Base-by-base conservation (phyloP, 1,139 yeast species). In the Hanseniaspora uvarum region DNA sequence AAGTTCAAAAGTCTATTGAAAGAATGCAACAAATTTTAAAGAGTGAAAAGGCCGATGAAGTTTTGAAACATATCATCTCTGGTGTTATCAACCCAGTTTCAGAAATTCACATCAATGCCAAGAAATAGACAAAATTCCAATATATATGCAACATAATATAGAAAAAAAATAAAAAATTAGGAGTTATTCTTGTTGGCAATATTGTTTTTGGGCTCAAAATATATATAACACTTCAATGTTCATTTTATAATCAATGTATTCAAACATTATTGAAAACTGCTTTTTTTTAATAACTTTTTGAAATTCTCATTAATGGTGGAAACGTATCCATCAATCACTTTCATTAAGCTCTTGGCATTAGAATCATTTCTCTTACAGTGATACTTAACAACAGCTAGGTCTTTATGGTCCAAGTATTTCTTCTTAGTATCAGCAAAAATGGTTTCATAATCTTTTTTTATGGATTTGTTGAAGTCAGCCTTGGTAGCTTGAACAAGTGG, bases 41-140 rank as follows among this genome's bases (percentile, higher is more conserved):
- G 24, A 47, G 52, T 28, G 74, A 74, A 52, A 85, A 86, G 72
- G 79, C 83, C 69, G 66, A 68, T 16, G 75, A 73, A 30, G 96
- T 92, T 52, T 80, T 86, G 58, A 78, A 84, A 66, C 72, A 83
- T 66, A 77, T 92, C 65, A 79, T 88, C 53, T 86, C 82, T 48
- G 87, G 96, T 39, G 86, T 89, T 58, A 77, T 79, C 58, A 73
- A 78, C 58, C 94, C 96, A 61, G 78, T 78, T 54, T 92, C 95
- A 50, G 86, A 81, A 67, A 74, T 86, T 65, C 96, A 87, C 70
- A 72, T 81, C 67, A 88, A 88, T 68, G 94, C 94, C 58, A n/a
- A 53, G 43, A 46, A 46, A 31, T 40, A 45, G 18, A 16, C 16
- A 19, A 24, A 14, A 24, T 8, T 26, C 14, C 5, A n/a, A 24